Evolutionary conservation across 495 filamentous ascomycete genomes (phyloP), one percentile per base, ranked within the genome.

Genomic region (Clavariopsis aquatica): DNA sequence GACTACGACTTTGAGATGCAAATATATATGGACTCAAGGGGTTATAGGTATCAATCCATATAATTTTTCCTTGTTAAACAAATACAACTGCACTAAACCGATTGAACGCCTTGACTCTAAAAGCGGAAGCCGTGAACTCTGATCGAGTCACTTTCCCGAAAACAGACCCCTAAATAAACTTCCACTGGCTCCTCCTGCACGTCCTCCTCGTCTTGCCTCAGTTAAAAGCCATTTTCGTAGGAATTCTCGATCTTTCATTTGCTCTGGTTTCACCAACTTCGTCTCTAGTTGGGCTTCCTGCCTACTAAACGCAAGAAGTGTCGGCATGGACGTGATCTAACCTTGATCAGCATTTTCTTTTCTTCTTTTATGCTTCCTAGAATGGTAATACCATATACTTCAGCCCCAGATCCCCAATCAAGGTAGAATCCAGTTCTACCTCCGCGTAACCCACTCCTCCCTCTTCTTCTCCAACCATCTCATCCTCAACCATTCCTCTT

Each of bases 241-340:
- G 58, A 82, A 85, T 49, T 71, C 71, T 26, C 75, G 73, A 65
- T 87, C 81, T 5, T 77, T 80, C 72, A 91, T 72, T 52, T 80
- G 69, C 57, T 79, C 76, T n/a, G 76, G 77, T 64, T 82, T 79
- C 13, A 76, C 76, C 23, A 89, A 66, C 74, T 81, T 83, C 19
- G 82, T 84, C 49, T 78, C 74, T 0, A 78, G 52, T 70, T 85
- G 80, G 5, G 85, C 78, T 67, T 88, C 84, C 45, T 81, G 80
- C n/a, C 81, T 78, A 49, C 82, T 81, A 66, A 91, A 91, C 26
- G 82, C 79, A 24, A 90, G 76, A 41, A 92, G 69, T n/a, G 86
- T 89, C 23, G 89, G 89, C 64, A 90, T 76, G 9, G 79, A 79
- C 36, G 78, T 87, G 60, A 90, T 85, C 72, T 76, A 29, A 23